Conservation (phyloP, 2,329 filamentous ascomycete genomes). For the Sarocladiaceae sp. region DNA sequence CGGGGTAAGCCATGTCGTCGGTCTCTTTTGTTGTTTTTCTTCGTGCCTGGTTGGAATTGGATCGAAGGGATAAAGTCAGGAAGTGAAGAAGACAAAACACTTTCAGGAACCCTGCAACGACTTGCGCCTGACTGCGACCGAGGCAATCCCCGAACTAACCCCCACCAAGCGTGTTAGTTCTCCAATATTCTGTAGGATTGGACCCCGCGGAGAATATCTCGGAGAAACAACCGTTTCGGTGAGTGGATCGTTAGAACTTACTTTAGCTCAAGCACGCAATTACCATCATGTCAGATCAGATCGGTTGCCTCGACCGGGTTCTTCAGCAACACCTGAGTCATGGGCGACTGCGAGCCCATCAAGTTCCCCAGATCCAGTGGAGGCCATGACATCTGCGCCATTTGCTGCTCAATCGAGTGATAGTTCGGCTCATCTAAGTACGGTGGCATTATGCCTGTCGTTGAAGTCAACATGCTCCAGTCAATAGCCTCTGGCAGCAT, state of each 20-base stretch:
- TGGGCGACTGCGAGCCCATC: slow-evolving; percentile 6
- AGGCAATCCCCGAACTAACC: too few species aligned
- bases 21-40: not conserved
- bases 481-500: not conserved
- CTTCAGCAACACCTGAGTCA: not conserved
- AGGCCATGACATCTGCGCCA: slow-evolving; percentile 9
- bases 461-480: not conserved
- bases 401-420: not conserved
- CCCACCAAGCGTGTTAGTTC: too few species aligned
- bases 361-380: slow-evolving; percentile 11
- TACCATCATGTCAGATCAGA: too few species aligned
- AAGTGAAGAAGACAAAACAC: not conserved
- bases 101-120: too few species aligned
- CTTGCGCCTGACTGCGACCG: too few species aligned
- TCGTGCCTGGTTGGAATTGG: not conserved
- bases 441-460: not conserved
- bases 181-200: too few species aligned
- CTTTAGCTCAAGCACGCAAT: too few species aligned
- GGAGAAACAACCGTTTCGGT: too few species aligned
- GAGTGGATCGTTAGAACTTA: too few species aligned
- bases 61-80: too few species aligned
- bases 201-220: too few species aligned
- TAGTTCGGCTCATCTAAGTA: not conserved
- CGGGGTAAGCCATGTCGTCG: slow-evolving; percentile 34
- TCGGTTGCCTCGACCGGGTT: not conserved